A percentile compares a stretch with the other conserved stretches of the same genome.
phyloP scores from a whole-genome alignment of 163 green algal species.

The Scenedesmus sp. region DNA sequence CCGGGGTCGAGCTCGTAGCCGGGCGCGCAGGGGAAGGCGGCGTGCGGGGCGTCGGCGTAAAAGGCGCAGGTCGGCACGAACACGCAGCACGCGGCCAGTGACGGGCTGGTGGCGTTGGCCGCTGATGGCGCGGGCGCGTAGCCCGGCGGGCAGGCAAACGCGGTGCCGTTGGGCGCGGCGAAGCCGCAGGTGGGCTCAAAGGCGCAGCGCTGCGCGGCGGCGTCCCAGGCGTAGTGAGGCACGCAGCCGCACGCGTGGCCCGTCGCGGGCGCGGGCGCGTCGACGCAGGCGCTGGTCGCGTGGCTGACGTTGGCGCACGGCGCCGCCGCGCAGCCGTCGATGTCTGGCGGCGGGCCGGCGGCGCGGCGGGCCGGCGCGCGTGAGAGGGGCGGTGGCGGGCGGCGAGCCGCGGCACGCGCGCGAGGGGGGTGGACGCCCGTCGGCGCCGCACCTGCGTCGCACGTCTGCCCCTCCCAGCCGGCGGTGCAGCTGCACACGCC shows the following conservation, averaged over 20 bases:
- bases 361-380: too few species aligned
- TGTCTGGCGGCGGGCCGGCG: too few species aligned
- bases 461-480: too few species aligned
- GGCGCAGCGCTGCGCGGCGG: not conserved
- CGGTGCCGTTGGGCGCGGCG: not conserved
- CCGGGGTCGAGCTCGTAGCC: not conserved
- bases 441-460: too few species aligned
- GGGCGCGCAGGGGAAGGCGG: slow-evolving; percentile 3
- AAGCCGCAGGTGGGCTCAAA: slow-evolving; percentile 13
- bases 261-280: slow-evolving; percentile 1
- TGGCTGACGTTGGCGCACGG: not conserved
- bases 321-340: not conserved
- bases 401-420: too few species aligned
- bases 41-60: not conserved
- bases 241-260: slow-evolving; percentile 9
- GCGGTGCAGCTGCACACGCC: too few species aligned
- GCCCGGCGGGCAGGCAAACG: slow-evolving; percentile 1
- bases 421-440: too few species aligned
- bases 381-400: too few species aligned
- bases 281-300: not conserved
- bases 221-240: not conserved
- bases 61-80: slow-evolving; percentile 22
- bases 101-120: not conserved
- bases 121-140: not conserved
- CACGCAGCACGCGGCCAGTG: not conserved